Percentiles rank a stretch among this genome's conserved stretches.
Evolutionary conservation across 768 basidiomycete species (phyloP).

Genomic region (Russula vinacea): DNA sequence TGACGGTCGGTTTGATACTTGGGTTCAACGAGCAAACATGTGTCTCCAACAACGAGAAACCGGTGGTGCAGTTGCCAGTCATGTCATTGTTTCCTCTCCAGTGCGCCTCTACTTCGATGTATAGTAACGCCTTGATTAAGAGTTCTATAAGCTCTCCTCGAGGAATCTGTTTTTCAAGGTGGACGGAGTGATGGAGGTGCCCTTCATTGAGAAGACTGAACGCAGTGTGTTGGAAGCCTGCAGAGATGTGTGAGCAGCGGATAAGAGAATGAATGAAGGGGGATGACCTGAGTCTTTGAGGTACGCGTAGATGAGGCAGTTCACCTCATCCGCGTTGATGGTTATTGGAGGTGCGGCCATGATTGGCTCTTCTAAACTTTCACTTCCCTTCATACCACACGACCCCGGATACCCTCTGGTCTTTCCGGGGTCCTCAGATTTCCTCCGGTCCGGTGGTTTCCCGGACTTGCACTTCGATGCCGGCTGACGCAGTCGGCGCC

Average conservation of each 20-base stretch:
- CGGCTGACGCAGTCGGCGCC: background rate
- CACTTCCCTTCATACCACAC: background rate
- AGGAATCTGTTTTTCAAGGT: constrained; percentile 69
- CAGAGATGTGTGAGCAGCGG: constrained; percentile 23
- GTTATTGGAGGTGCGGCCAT: constrained; percentile 45
- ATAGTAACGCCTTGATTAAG: constrained; percentile 74
- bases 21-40: constrained; percentile 65
- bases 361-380: background rate
- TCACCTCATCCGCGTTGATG: constrained; percentile 79
- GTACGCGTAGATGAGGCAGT: constrained; percentile 81
- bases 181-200: constrained; percentile 64
- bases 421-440: too few relatives aligned
- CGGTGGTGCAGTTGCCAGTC: constrained; percentile 60
- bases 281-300: constrained; percentile 72
- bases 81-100: constrained; percentile 60
- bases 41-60: constrained; percentile 71
- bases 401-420: constrained; percentile 33
- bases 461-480: background rate
- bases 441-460: background rate
- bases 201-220: constrained; percentile 76
- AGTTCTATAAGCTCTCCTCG: constrained; percentile 81
- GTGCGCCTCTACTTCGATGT: constrained; percentile 79
- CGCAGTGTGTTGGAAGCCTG: constrained; percentile 79
- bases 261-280: constrained; percentile 4
- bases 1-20: constrained; percentile 33